Conservation (phyloP, 768 basidiomycete species). For the Podaxis sp. region DNA sequence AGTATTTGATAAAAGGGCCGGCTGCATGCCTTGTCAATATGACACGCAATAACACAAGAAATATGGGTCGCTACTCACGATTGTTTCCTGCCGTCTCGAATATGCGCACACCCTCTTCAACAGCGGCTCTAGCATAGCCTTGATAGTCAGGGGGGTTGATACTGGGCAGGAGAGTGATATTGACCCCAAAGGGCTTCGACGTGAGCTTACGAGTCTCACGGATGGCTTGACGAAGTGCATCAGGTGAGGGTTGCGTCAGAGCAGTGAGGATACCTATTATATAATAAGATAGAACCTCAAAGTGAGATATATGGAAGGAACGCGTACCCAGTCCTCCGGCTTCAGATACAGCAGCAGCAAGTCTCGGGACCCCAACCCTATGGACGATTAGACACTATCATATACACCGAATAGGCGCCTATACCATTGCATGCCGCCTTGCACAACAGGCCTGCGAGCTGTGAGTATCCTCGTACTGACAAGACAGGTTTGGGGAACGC, state of each 20-base stretch:
- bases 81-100: conserved; percentile 95
- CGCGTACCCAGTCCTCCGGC: conserved; percentile 74
- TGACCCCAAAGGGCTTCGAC: conserved; percentile 79
- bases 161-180: conserved; percentile 82
- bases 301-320: background rate
- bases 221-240: conserved; percentile 78
- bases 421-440: conserved; percentile 92
- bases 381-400: background rate
- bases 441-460: conserved; percentile 65
- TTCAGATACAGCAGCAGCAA: conserved; percentile 78
- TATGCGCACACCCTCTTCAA: conserved; percentile 85
- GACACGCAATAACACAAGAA: background rate
- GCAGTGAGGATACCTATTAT: conserved; percentile 76
- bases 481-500: conserved; percentile 23
- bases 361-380: conserved; percentile 78
- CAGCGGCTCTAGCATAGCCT: conserved; percentile 76
- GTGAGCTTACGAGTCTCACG: conserved; percentile 71
- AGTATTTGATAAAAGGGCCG: conserved; percentile 72
- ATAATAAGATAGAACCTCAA: background rate
- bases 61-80: conserved; percentile 48
- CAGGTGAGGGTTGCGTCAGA: conserved; percentile 84
- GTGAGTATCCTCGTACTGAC: background rate
- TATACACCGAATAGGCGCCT: conserved; percentile 5
- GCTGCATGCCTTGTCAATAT: conserved; percentile 41
- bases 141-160: conserved; percentile 92